Conservation (phyloP, 139 green algal species). For the Trebouxia sp. region DNA sequence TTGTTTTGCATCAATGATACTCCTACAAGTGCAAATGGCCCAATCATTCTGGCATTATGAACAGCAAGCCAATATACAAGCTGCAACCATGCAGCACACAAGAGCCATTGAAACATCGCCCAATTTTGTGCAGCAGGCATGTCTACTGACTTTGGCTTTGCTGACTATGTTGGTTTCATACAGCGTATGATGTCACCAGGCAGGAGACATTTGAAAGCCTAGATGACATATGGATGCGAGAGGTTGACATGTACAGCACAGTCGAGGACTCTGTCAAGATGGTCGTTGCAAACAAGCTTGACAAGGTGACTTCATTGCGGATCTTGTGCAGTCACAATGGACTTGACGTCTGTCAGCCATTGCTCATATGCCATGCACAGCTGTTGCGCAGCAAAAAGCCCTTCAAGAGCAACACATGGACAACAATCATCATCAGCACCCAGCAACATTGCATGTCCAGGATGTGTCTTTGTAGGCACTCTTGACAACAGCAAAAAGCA, state of each 20-base stretch:
- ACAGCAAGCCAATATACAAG: no score
- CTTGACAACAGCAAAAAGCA: neutral
- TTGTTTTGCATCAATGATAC: no score
- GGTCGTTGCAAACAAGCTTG: slow-evolving; percentile 96
- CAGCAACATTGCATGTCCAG: neutral
- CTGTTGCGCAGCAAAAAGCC: no score
- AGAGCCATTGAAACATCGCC: no score
- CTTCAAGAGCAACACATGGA: no score
- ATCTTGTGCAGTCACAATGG: no score
- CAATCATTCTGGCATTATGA: no score
- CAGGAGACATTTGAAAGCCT: slow-evolving; percentile 90
- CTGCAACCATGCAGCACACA: no score
- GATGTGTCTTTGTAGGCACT: neutral
- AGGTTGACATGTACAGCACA: slow-evolving; percentile 95
- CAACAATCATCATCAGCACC: neutral
- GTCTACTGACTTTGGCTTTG: no score
- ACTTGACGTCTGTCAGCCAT: no score
- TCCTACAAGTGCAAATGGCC: no score
- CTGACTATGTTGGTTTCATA: neutral
- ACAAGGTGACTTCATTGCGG: slow-evolving; percentile 57
- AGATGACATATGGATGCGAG: slow-evolving; percentile 87
- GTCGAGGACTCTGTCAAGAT: slow-evolving; percentile 89
- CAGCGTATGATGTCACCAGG: slow-evolving; percentile 92
- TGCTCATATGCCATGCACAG: neutral
- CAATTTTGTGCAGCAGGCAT: no score